Percentiles rank a stretch among this genome's conserved stretches.
Conservation (phyloP, 169 alveolate genomes). For the Cryptosporidium xiaoi region DNA sequence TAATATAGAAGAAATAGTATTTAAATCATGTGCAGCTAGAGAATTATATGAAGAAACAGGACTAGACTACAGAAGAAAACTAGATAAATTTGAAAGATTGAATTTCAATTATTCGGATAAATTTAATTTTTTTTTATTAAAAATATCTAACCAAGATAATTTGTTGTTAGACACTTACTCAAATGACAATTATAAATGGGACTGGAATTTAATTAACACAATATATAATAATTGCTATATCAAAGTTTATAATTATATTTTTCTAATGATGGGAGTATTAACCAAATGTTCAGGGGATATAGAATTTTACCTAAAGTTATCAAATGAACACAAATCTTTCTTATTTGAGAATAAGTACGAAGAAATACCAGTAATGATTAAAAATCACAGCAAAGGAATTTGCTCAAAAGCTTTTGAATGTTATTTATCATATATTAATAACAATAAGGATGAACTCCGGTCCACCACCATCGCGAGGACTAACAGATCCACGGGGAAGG, state of each 20-base stretch:
- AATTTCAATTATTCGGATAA: constrained; percentile 1
- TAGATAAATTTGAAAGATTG: constrained; percentile 4
- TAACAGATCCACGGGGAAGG: no score
- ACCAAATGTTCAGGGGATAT: not conserved
- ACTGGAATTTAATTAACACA: no score
- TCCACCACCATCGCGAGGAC: no score
- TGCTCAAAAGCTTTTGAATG: constrained; percentile 34
- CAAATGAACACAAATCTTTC: constrained; percentile 35
- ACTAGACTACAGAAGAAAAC: constrained; percentile 21
- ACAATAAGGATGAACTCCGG: no score
- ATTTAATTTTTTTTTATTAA: constrained; percentile 31
- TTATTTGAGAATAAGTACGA: constrained; percentile 22
- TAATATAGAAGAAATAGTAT: not conserved
- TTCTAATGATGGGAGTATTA: not conserved
- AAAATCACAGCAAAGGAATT: constrained; percentile 47
- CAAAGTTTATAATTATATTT: not conserved
- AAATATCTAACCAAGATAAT: constrained; percentile 5
- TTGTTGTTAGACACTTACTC: not conserved
- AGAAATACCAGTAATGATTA: constrained; percentile 6
- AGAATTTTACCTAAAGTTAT: constrained; percentile 9
- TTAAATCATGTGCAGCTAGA: constrained; percentile 44
- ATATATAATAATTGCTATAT: not conserved
- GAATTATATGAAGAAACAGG: constrained; percentile 69
- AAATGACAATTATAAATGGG: no score
- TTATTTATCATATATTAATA: not conserved